Evolutionary conservation across 306 rosid genomes (phyloP).

Genomic region (Styphnolobium japonicum): DNA sequence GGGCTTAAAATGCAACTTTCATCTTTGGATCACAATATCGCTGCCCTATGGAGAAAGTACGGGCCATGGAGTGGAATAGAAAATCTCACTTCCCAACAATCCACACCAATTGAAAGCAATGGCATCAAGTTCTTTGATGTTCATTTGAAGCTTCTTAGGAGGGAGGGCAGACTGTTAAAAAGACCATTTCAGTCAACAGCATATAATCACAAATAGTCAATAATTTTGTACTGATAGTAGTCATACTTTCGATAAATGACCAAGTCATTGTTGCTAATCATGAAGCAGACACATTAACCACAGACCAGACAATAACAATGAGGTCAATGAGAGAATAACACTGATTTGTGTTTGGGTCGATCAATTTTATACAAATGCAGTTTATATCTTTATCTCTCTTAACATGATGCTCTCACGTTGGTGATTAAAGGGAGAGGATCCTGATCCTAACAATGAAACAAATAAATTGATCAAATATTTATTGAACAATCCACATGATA

Average conservation of each 20-base stretch:
- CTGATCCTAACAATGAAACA: background rate
- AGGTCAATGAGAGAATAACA: too few relatives aligned
- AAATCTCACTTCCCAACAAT: background rate
- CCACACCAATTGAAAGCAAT: too few relatives aligned
- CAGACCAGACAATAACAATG: background rate
- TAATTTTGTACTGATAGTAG: background rate
- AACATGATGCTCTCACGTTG: too few relatives aligned
- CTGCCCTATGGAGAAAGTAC: background rate
- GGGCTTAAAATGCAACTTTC: background rate
- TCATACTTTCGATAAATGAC: background rate
- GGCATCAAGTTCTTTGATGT: background rate
- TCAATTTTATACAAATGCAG: too few relatives aligned
- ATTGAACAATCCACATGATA: background rate
- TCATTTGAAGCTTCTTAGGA: background rate
- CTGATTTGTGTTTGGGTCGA: too few relatives aligned
- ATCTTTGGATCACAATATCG: background rate
- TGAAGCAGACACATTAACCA: background rate
- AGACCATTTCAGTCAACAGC: background rate
- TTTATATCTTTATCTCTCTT: too few relatives aligned
- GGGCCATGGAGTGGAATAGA: background rate
- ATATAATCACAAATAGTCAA: background rate
- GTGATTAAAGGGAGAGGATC: too few relatives aligned
- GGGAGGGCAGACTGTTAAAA: background rate
- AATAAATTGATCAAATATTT: background rate
- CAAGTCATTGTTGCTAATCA: background rate